Percentiles rank a stretch among this genome's conserved stretches.
These are phyloP conservation scores for Colletotrichum sp. DNA, from an alignment of 2,329 filamentous ascomycete species.

Conservation along the genomic window DNA sequence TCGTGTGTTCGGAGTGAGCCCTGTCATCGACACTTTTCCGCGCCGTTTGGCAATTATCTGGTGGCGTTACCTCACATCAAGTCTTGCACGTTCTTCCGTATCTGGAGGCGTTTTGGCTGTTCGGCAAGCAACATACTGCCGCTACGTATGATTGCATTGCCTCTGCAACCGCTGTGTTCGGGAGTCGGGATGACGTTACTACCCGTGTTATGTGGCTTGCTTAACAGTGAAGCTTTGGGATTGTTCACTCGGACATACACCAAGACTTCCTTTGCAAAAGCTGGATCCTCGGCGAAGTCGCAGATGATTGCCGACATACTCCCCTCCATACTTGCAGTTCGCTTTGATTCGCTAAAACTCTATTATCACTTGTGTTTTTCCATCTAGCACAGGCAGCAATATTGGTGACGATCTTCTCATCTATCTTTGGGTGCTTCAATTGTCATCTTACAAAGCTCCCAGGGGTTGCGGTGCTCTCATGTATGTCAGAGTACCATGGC, in stretches of 20 bases:
- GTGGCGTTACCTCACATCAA: neutral
- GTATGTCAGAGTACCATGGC: slow-evolving; percentile 20
- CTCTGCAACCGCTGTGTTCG: neutral
- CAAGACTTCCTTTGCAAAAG: neutral
- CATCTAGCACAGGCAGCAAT: neutral
- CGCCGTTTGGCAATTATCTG: neutral
- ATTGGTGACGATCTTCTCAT: neutral
- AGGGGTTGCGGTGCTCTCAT: neutral
- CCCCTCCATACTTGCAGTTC: neutral
- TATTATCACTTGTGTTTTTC: neutral
- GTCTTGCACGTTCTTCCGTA: neutral
- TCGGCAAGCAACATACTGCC: neutral
- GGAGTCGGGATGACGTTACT: neutral
- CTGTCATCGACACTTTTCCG: neutral
- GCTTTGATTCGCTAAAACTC: neutral
- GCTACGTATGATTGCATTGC: neutral
- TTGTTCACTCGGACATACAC: neutral
- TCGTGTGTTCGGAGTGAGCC: neutral
- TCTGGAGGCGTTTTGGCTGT: neutral
- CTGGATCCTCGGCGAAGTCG: neutral
- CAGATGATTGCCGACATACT: neutral
- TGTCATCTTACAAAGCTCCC: neutral
- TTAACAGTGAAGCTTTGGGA: neutral
- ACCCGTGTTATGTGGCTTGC: neutral
- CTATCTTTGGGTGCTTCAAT: neutral